phyloP scores from a whole-genome alignment of 371 early-diverging fungal species.

The Rhizopus stolonifer region DNA sequence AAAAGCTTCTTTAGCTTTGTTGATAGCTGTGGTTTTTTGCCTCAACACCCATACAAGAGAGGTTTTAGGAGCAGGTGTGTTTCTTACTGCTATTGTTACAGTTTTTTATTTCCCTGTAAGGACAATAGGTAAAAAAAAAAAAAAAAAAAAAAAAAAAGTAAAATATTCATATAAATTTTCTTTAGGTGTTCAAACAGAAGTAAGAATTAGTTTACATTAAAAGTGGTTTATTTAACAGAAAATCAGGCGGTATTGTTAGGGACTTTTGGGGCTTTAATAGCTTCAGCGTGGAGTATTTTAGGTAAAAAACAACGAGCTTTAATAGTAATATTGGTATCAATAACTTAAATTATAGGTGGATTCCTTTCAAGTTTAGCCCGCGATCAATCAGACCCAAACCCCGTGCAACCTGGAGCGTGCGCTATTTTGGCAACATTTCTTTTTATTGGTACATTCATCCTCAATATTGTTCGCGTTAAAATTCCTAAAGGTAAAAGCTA shows the following conservation, averaged over 20 bases:
- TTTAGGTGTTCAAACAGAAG: slow-evolving; percentile 22
- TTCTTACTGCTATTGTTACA: slow-evolving; percentile 17
- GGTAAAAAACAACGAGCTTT: slow-evolving; percentile 6
- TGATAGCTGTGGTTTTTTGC: slow-evolving; percentile 27
- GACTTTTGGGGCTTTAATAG: slow-evolving; percentile 29
- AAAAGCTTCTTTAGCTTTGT: slow-evolving; percentile 35
- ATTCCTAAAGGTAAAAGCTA: slow-evolving; percentile 32
- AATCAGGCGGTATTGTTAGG: slow-evolving; percentile 33
- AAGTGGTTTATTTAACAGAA: too few relatives aligned
- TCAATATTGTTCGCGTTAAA: slow-evolving; percentile 36
- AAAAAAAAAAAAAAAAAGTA: neutral
- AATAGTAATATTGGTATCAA: neutral
- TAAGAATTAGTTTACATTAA: too few relatives aligned
- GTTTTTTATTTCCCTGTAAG: slow-evolving; percentile 27
- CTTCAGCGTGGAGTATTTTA: slow-evolving; percentile 29
- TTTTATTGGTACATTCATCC: slow-evolving; percentile 35
- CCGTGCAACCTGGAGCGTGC: slow-evolving; percentile 35
- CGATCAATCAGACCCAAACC: slow-evolving; percentile 20
- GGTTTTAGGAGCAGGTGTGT: slow-evolving; percentile 7
- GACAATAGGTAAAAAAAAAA: slow-evolving; percentile 20
- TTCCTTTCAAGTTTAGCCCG: slow-evolving; percentile 36
- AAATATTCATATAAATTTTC: neutral
- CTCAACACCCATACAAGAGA: slow-evolving; percentile 9
- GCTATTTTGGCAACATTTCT: slow-evolving; percentile 40
- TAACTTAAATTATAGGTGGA: slow-evolving; percentile 13